Percentiles rank a stretch among this genome's conserved stretches.
These are phyloP conservation scores for Blastobotrys malaysiensis DNA, from an alignment of 1,139 yeast genomes.

Conservation along the genomic window DNA sequence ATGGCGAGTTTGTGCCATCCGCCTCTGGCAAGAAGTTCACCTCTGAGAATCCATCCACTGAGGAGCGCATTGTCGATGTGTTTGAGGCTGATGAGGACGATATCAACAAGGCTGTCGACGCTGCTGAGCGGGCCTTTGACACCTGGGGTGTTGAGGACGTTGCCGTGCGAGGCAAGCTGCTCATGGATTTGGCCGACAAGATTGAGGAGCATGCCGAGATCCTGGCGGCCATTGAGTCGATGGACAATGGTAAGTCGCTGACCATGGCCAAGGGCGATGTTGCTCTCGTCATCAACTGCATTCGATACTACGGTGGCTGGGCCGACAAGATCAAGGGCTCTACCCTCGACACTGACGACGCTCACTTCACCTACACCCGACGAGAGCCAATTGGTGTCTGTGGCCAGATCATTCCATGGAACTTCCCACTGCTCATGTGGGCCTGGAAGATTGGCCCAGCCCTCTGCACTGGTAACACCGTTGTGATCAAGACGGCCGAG, in stretches of 20 bases:
- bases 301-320: constrained; percentile 74
- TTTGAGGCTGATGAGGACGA: constrained; percentile 52
- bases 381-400: constrained; percentile 74
- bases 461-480: constrained; percentile 73
- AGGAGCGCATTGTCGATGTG: constrained; percentile 47
- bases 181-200: constrained; percentile 58
- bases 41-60: constrained; percentile 51
- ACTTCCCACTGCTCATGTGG: constrained; percentile 80
- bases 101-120: constrained; percentile 52
- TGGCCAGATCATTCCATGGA: constrained; percentile 85
- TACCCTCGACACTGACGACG: constrained; percentile 57
- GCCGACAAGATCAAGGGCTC: constrained; percentile 70
- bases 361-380: constrained; percentile 55
- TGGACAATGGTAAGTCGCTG: constrained; percentile 75
- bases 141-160: constrained; percentile 47
- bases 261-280: constrained; percentile 53
- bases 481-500: constrained; percentile 77
- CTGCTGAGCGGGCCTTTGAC: constrained; percentile 49
- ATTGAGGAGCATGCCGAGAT: constrained; percentile 55
- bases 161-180: constrained; percentile 49
- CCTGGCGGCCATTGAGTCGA: constrained; percentile 62
- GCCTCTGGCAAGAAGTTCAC: constrained; percentile 47
- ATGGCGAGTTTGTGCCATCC: constrained; percentile 51
- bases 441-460: constrained; percentile 87
- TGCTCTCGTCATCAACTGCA: constrained; percentile 47